Percentiles rank a stretch among this genome's conserved stretches.
Conservation (phyloP, 257 asterid genomes). For the Solanum medicagineum region DNA sequence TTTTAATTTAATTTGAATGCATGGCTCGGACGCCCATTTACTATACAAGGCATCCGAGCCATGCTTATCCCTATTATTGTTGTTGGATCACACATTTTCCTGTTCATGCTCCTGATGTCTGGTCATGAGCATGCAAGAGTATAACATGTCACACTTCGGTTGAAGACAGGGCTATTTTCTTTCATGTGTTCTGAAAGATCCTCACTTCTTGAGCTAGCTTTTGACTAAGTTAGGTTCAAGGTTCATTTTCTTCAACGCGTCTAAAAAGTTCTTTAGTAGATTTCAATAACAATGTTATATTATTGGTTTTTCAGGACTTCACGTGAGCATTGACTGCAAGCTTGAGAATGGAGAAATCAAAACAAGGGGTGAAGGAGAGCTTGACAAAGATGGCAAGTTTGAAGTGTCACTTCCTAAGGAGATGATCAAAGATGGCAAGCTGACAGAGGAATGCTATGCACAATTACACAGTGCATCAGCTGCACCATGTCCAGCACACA, state of each 20-base stretch:
- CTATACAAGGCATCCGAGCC: not conserved
- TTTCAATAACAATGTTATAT: not conserved
- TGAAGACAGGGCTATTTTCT: not conserved
- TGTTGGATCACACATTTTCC: not conserved
- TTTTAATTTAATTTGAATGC: not conserved
- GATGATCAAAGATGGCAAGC: slow-evolving; percentile 28
- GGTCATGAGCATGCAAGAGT: not conserved
- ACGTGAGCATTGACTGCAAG: slow-evolving; percentile 74
- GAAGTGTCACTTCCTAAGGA: slow-evolving; percentile 38
- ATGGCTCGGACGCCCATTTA: not conserved
- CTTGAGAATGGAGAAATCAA: slow-evolving; percentile 33
- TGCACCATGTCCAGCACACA: slow-evolving; percentile 57
- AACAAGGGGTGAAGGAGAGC: slow-evolving; percentile 40
- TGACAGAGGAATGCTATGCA: slow-evolving; percentile 65
- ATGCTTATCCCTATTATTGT: not conserved
- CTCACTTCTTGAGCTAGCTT: not conserved
- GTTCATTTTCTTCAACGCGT: not conserved
- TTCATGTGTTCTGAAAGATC: not conserved
- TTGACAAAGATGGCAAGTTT: slow-evolving; percentile 60
- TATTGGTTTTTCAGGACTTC: slow-evolving; percentile 41
- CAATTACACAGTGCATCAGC: slow-evolving; percentile 70
- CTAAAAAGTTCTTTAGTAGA: too few species aligned
- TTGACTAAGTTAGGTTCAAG: not conserved
- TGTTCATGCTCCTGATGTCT: not conserved
- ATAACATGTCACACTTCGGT: not conserved